These are phyloP conservation scores for Pleurozium schreberi DNA, from an alignment of 225 moss, liverwort and hornwort species.

Conservation along the genomic window DNA sequence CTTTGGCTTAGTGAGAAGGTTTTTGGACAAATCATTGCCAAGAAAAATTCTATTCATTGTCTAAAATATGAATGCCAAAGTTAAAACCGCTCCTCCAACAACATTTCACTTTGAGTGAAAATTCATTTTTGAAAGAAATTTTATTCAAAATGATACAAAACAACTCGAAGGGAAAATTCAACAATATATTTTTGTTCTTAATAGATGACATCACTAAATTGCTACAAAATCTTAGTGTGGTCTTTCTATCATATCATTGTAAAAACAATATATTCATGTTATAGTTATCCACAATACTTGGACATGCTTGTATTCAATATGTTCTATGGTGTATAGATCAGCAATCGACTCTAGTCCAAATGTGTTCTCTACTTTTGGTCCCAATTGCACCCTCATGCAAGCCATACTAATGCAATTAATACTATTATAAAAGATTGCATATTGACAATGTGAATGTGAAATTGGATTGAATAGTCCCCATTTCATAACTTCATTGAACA, in stretches of 20 bases:
- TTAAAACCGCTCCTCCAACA: rapidly evolving
- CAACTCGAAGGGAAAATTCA: neutral
- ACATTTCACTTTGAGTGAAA: too few species aligned
- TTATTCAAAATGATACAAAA: too few species aligned
- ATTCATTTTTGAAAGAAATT: too few species aligned
- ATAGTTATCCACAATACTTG: neutral
- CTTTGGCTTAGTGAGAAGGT: neutral
- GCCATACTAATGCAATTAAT: too few species aligned
- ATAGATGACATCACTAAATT: neutral
- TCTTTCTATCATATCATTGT: neutral
- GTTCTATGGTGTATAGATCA: too few species aligned
- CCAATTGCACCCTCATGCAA: too few species aligned
- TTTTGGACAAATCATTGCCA: neutral
- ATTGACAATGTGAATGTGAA: too few species aligned
- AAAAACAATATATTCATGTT: neutral
- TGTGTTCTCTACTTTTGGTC: too few species aligned
- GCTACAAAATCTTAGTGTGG: neutral
- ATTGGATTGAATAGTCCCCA: too few species aligned
- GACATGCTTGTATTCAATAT: neutral
- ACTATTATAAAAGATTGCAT: too few species aligned
- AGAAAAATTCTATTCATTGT: neutral
- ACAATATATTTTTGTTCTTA: neutral
- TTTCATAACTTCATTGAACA: too few species aligned
- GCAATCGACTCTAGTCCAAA: too few species aligned
- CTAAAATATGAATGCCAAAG: neutral